These are phyloP conservation scores for Teratosphaeria epicoccoides DNA, from an alignment of 2,329 filamentous ascomycete species.

Conservation along the genomic window DNA sequence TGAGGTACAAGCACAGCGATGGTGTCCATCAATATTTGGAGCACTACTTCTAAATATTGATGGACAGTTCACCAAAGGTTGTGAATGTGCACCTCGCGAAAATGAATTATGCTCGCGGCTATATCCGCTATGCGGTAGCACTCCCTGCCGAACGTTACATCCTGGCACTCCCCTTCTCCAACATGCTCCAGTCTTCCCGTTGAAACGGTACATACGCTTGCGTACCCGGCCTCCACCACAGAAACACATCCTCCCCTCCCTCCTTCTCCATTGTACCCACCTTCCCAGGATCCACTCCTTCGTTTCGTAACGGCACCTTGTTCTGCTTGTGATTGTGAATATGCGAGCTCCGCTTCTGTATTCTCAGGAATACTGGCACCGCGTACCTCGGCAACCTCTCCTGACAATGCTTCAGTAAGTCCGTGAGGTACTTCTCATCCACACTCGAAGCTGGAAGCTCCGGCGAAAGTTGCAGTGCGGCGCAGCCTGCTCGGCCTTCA, in stretches of 20 bases:
- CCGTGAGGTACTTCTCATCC: slow-evolving; percentile 41
- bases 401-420: slow-evolving; percentile 47
- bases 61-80: too few species aligned
- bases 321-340: slow-evolving; percentile 75
- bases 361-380: slow-evolving; percentile 47
- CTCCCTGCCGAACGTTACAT: too few species aligned
- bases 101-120: too few species aligned
- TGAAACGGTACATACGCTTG: slow-evolving; percentile 49
- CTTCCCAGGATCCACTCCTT: slow-evolving; percentile 53
- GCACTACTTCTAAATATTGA: too few species aligned
- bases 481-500: slow-evolving; percentile 44
- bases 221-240: slow-evolving; percentile 39
- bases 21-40: too few species aligned
- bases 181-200: slow-evolving; percentile 46
- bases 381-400: slow-evolving; percentile 60
- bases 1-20: too few species aligned
- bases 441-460: slow-evolving; percentile 27
- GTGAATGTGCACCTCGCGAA: too few species aligned
- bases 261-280: slow-evolving; percentile 35
- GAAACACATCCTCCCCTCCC: slow-evolving; percentile 34
- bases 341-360: slow-evolving; percentile 45
- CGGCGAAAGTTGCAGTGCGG: slow-evolving; percentile 41
- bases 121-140: too few species aligned
- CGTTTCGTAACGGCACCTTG: slow-evolving; percentile 57
- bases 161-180: slow-evolving; percentile 30